phyloP scores from a whole-genome alignment of 176 grass and related monocot species.

The Miscanthus lutarioriparius region DNA sequence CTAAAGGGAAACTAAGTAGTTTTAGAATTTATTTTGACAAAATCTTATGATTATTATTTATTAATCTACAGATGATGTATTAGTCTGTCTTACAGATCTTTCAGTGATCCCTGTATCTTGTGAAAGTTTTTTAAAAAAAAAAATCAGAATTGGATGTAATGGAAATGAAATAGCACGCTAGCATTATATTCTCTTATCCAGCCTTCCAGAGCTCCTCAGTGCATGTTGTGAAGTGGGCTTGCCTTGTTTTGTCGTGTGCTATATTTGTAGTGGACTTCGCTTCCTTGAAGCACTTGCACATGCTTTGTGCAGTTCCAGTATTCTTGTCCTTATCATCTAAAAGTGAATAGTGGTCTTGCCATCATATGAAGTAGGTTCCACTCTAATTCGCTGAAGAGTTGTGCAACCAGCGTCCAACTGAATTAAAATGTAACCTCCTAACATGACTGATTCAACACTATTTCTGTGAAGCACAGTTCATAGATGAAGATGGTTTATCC shows the following conservation, averaged over 20 bases:
- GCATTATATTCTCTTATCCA: background rate
- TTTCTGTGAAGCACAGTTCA: background rate
- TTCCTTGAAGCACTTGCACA: background rate
- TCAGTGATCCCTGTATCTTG: background rate
- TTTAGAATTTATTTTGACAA: background rate
- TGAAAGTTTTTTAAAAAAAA: too few species aligned
- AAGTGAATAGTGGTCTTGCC: background rate
- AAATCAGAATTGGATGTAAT: background rate
- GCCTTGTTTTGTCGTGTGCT: background rate
- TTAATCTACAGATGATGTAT: background rate
- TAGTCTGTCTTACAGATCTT: background rate
- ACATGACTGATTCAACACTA: background rate
- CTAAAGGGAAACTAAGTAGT: background rate
- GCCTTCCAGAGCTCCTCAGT: background rate
- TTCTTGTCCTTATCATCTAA: background rate
- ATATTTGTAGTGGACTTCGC: background rate
- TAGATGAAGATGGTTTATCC: background rate
- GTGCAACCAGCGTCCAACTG: background rate
- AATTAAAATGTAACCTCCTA: constrained; percentile 1
- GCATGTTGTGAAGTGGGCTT: background rate
- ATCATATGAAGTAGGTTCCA: background rate
- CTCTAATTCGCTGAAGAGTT: background rate
- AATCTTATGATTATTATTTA: background rate
- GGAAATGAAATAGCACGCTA: background rate
- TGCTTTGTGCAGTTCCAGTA: background rate